Evolutionary conservation across 345 rosid genomes (phyloP).

Genomic region (Arabidopsis arenosa): DNA sequence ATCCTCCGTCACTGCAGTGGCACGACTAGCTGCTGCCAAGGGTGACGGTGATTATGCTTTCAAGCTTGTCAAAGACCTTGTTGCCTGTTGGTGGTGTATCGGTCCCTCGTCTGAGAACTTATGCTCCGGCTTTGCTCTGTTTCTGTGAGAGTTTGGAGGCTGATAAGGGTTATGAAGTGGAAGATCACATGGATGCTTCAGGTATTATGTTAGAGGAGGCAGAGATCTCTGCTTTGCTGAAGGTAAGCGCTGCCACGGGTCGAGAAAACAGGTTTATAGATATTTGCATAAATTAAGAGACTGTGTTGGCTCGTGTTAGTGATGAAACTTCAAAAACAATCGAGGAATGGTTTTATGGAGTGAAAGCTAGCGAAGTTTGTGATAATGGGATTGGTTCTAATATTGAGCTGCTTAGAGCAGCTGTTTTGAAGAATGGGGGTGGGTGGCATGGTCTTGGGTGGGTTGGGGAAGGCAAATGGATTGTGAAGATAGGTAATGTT

Average conservation of each 20-base stretch:
- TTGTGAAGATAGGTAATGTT: conserved; percentile 60
- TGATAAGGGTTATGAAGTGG: conserved; percentile 78
- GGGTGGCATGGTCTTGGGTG: conserved; percentile 98
- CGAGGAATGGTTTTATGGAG: conserved; percentile 64
- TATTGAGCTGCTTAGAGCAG: conserved; percentile 48
- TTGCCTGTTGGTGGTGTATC: conserved; percentile 46
- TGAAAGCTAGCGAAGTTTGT: conserved; percentile 45
- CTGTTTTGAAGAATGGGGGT: conserved; percentile 69
- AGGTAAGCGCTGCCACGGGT: conserved; percentile 65
- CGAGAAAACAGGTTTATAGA: conserved; percentile 61
- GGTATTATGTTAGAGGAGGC: conserved; percentile 70
- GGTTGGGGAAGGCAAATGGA: conserved; percentile 82
- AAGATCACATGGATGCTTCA: conserved; percentile 63
- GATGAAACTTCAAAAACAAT: conserved; percentile 61
- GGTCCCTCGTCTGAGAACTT: conserved; percentile 74
- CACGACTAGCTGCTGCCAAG: conserved; percentile 70
- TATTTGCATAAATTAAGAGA: conserved; percentile 81
- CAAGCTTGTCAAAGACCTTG: conserved; percentile 61
- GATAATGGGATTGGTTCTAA: conserved; percentile 40
- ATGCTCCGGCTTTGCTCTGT: conserved; percentile 72
- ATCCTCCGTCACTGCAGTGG: conserved; percentile 71
- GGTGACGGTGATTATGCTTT: conserved; percentile 81
- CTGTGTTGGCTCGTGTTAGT: conserved; percentile 58
- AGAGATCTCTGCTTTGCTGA: conserved; percentile 70
- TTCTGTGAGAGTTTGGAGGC: conserved; percentile 72